Base-by-base conservation (phyloP, 2,329 filamentous ascomycete species). In the Colletotrichum truncatum region DNA sequence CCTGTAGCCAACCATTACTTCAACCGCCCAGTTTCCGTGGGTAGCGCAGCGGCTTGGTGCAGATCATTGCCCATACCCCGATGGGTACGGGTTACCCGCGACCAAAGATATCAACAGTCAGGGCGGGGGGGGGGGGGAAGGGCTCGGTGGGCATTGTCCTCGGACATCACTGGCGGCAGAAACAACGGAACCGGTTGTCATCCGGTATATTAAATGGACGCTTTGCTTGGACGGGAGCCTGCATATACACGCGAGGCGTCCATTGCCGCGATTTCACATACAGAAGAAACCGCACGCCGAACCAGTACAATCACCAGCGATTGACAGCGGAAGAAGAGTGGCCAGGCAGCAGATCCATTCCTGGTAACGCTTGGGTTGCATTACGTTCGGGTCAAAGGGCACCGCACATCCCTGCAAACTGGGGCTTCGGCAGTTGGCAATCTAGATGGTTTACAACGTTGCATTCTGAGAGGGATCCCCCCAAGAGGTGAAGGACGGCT, bases 41-140 rank as follows among this genome's bases (percentile, higher is more conserved):
- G 52, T 49, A 39, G 30, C 48, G 32, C 39, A 12, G 53, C 64
- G 59, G 63, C 30, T 62, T 66, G 63, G 25, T 66, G 66, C 66
- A 67, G 66, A 67, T 67, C 63, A 45, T 57, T 64, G 26, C 52
- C 64, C 59, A 57, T 45, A 23, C 34, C 45, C n/a, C 21, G 51
- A 61, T 30, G 41, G 57, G 48, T 30, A 49, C 48, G 38, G 51
- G 6, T 32, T n/a, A 18, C 28, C 16, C 36, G 26, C 39, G 21
- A 38, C 38, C 45, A 26, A 51, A 55, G 49, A 16, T 43, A 23
- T n/a, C 18, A 30, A 48, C 21, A 45, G 36, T 36, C 16, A 18
- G 51, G 9, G 34, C 34, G 26, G n/a, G 12, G 11, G n/a, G n/a
- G n/a, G n/a, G n/a, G n/a, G n/a, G n/a, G n/a, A 28, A 14, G 18